Evolutionary conservation across 352 stramenopile species (phyloP).

Genomic region (Globisporangium cederbergense): DNA sequence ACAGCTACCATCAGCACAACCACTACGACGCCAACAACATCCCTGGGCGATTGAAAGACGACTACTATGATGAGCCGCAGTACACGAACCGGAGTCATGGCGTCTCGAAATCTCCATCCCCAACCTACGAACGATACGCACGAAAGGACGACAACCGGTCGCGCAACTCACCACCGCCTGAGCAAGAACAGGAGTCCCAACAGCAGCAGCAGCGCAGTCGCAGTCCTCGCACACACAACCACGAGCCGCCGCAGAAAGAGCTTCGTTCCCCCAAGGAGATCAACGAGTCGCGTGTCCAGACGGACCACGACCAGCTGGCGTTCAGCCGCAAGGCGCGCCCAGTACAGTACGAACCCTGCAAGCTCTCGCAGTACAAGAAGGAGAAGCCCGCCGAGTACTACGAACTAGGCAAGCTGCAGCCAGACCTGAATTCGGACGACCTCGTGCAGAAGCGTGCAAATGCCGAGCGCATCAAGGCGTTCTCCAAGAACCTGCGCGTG

Average conservation of each 20-base stretch:
- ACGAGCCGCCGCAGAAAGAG: constrained; percentile 23
- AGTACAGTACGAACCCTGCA: constrained; percentile 83
- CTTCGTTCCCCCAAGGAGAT: constrained; percentile 45
- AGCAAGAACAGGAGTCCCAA: not conserved
- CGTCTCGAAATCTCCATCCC: constrained; percentile 3
- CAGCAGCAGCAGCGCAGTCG: constrained; percentile 8
- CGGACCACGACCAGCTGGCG: constrained; percentile 64
- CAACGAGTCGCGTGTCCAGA: constrained; percentile 55
- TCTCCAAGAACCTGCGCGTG: constrained; percentile 70
- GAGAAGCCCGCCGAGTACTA: constrained; percentile 83
- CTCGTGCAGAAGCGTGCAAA: constrained; percentile 81
- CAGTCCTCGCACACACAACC: not conserved
- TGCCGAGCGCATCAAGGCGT: constrained; percentile 75
- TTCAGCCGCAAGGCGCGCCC: constrained; percentile 72
- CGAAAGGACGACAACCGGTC: not conserved
- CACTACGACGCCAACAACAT: constrained; percentile 23
- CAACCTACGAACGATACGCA: constrained; percentile 9
- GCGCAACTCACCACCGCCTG: not conserved
- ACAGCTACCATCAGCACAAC: constrained; percentile 18
- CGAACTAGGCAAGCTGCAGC: constrained; percentile 86
- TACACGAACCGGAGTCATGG: constrained; percentile 4
- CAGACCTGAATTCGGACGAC: constrained; percentile 78
- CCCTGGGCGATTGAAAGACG: constrained; percentile 30
- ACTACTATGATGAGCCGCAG: constrained; percentile 25
- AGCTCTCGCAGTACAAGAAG: constrained; percentile 85